Percentiles rank a stretch among this genome's conserved stretches.
Conservation (phyloP, 2,329 filamentous ascomycete genomes). For the Fusarium pseudonygamai region DNA sequence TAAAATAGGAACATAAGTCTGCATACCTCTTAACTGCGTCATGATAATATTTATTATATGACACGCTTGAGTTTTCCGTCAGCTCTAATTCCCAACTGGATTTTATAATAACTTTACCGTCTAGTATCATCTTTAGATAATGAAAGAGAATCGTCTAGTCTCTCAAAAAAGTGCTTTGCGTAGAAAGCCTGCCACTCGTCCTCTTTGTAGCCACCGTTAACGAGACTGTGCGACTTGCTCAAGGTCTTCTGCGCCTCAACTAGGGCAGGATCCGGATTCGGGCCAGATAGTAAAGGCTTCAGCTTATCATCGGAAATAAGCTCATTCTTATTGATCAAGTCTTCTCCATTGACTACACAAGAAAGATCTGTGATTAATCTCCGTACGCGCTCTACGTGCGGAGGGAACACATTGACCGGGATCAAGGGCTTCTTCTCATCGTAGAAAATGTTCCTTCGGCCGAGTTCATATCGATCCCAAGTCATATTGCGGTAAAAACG, state of each 20-base stretch:
- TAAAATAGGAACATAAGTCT: not conserved
- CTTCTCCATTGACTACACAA: not conserved
- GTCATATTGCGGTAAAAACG: not conserved
- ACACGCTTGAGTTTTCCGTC: not conserved
- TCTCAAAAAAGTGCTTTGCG: not conserved
- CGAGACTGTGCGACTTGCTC: not conserved
- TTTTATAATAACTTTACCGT: not conserved
- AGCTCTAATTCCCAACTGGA: not conserved
- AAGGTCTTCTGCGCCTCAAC: not conserved
- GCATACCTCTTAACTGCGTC: not conserved
- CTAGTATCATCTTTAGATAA: not conserved
- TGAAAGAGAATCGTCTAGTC: not conserved
- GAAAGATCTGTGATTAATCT: conserved; percentile 24
- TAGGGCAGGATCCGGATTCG: not conserved
- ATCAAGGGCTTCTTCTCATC: not conserved
- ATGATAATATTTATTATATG: not conserved
- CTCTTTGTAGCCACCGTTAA: not conserved
- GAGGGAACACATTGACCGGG: not conserved
- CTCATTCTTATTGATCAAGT: not conserved
- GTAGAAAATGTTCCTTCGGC: conserved; percentile 13
- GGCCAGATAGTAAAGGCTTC: not conserved
- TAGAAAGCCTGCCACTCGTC: not conserved
- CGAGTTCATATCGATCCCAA: conserved; percentile 16
- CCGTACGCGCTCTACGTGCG: conserved; percentile 24
- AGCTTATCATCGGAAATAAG: not conserved